Conservation (phyloP, 1,284 basidiomycete genomes). For the Puccinia coronata region DNA sequence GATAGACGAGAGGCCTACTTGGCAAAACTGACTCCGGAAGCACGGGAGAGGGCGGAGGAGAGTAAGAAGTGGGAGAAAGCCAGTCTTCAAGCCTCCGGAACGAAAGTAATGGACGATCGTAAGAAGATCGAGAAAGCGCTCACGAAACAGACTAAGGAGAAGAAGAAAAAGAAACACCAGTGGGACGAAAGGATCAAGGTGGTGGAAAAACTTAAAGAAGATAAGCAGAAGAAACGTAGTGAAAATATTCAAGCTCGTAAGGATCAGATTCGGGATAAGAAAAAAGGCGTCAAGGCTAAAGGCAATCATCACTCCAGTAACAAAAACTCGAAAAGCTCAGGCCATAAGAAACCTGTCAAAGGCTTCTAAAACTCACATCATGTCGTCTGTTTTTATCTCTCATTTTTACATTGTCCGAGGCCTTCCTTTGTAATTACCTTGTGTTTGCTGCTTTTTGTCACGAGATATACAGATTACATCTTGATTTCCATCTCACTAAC, state of each 20-base stretch:
- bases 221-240: conserved; percentile 41
- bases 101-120: conserved; percentile 45
- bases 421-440: too few species aligned
- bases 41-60: conserved; percentile 41
- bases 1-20: conserved; percentile 35
- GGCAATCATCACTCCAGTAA: conserved; percentile 15
- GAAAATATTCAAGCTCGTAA: conserved; percentile 45
- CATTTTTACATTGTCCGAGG: too few species aligned
- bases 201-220: conserved; percentile 40
- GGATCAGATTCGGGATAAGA: conserved; percentile 41
- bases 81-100: conserved; percentile 30
- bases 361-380: not conserved
- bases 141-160: conserved; percentile 43
- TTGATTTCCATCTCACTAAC: too few species aligned
- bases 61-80: conserved; percentile 49
- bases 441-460: too few species aligned
- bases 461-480: too few species aligned
- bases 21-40: conserved; percentile 41
- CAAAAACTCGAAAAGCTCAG: not conserved
- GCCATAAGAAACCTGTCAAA: conserved; percentile 1
- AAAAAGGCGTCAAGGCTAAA: conserved; percentile 40
- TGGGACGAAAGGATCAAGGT: conserved; percentile 45
- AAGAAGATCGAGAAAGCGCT: conserved; percentile 38
- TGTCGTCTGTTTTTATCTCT: too few species aligned
- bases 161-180: conserved; percentile 36